phyloP scores from a whole-genome alignment of 176 grass and related monocot genomes.

The Aegilops speltoides region DNA sequence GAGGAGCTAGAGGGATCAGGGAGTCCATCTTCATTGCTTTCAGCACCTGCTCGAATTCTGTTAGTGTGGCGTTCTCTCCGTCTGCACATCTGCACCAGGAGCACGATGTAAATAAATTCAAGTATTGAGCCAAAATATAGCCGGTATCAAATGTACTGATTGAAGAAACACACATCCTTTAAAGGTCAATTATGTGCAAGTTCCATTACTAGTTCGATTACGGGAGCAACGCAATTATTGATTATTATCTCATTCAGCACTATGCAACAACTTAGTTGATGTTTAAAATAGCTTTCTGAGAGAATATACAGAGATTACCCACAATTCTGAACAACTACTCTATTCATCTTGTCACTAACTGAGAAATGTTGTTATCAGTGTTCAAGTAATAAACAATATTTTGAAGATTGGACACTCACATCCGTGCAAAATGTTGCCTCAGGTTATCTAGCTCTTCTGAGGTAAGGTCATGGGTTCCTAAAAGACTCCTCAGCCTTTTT shows the following conservation, averaged over 20 bases:
- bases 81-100: constrained; percentile 59
- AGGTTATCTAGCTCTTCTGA: constrained; percentile 63
- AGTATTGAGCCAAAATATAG: too few species aligned
- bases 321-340: neutral
- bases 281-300: neutral
- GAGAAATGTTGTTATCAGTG: neutral
- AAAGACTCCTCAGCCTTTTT: constrained; percentile 54
- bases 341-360: neutral
- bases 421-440: constrained; percentile 46
- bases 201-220: too few species aligned
- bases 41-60: constrained; percentile 69
- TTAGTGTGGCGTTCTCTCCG: constrained; percentile 59
- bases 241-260: neutral
- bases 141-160: too few species aligned
- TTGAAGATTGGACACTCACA: constrained; percentile 51
- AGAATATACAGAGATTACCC: neutral
- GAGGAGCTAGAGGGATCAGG: constrained; percentile 53
- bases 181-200: too few species aligned
- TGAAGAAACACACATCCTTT: neutral
- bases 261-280: neutral
- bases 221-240: too few species aligned
- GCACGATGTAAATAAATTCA: neutral
- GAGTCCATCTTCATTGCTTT: constrained; percentile 68
- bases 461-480: constrained; percentile 65
- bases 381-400: neutral